Evolutionary conservation across 2,329 filamentous ascomycete species (phyloP), one percentile per base, ranked within the genome.

Genomic region (Claviceps cyperi): DNA sequence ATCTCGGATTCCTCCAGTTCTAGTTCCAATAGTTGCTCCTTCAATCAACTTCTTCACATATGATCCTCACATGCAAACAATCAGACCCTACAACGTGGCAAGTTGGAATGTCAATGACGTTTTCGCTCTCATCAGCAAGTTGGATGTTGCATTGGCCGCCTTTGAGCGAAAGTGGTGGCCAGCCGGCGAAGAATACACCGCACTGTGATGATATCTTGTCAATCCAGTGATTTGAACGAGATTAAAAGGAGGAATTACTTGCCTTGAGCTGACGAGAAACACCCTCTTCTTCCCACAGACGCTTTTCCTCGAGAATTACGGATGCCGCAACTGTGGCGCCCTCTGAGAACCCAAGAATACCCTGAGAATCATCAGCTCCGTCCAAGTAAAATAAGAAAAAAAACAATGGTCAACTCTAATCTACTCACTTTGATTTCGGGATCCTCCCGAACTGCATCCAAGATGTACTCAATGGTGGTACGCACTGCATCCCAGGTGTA

Each of bases 271-370:
- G 62, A 7, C 67, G 61, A 2, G 62, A 60, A 14, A 59, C 56
- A 11, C 62, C 63, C 14, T 61, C 49, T 41, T 62, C 55, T 43
- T 61, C 58, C 11, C 52, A 58, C 11, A 69, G 64, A 4, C 66
- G 62, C 49, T 69, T 64, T 56, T 78, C 75, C 47, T 77, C 71
- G 3, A 79, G 61, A 8, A 79, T 63, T 8, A 76, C 58, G 0
- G 72, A 76, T 0, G 72, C 71, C 0, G 77, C 78, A 14, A 76
- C 69, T 0, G 73, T 74, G 1, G 78, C 76, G 3, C 78, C 78
- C 58, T 81, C 77, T 0, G 76, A 80, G 56, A 80, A 81, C 1
- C 78, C 78, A 17, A 81, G 68, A 44, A 81, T 72, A 2, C 74
- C 77, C 58, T 63, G 39, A 47, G 13, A 43, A 17, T 32, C 11